A percentile compares a stretch with the other conserved stretches of the same genome.
These are phyloP conservation scores for Terana coerulea DNA, from an alignment of 768 basidiomycete genomes.

Conservation along the genomic window DNA sequence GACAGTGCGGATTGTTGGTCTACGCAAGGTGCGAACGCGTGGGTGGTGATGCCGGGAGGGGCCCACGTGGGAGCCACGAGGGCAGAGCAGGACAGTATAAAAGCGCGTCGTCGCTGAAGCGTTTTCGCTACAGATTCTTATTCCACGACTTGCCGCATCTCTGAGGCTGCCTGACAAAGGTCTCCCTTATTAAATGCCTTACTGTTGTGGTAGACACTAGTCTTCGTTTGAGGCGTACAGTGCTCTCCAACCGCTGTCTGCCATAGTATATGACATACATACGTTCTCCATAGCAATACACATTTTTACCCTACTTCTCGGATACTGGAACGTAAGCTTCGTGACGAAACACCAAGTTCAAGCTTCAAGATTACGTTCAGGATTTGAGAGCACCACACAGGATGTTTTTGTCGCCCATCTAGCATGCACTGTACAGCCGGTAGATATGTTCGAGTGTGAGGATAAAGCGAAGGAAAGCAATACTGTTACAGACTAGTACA, in stretches of 20 bases:
- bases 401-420: too few species aligned
- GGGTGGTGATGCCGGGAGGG: neutral
- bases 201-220: conserved; percentile 34
- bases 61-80: conserved; percentile 16
- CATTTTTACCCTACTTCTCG: too few species aligned
- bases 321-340: neutral
- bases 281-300: neutral
- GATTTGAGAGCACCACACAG: too few species aligned
- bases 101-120: conserved; percentile 9
- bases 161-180: conserved; percentile 13
- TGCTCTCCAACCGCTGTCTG: conserved; percentile 49
- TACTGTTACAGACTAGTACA: conserved; percentile 14
- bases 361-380: too few species aligned
- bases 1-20: neutral
- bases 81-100: conserved; percentile 17
- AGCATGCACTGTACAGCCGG: too few species aligned
- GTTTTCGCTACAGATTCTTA: conserved; percentile 15
- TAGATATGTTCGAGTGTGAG: neutral
- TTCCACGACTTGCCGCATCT: conserved; percentile 28
- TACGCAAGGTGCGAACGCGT: neutral
- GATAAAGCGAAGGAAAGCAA: conserved; percentile 11
- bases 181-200: conserved; percentile 20
- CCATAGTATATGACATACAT: conserved; percentile 49
- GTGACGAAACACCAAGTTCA: too few species aligned
- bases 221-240: conserved; percentile 77